Evolutionary conservation across 495 filamentous ascomycete species (phyloP), one percentile per base, ranked within the genome.

Genomic region (Podospora appendiculata): DNA sequence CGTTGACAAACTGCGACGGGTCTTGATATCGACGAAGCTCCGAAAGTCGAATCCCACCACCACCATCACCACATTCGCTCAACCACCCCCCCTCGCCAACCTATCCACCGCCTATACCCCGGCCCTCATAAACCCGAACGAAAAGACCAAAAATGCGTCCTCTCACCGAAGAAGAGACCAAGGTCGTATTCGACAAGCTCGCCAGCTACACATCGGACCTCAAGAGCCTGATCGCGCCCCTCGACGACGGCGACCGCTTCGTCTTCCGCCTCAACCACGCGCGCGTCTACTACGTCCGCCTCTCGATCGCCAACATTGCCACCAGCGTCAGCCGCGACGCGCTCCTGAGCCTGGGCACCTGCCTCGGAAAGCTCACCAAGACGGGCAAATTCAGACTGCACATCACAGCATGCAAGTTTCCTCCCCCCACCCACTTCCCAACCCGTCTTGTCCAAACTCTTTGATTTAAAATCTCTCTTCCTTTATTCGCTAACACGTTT

Each of bases 291-390:
- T 96, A 95, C 64, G 82, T 95, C 44, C 84, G 83, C 45, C 81
- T 92, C 45, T 85, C 83, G 3, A 77, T 97, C 51, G 92, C 90
- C 40, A 96, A 96, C 64, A 73, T 96, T n/a, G 90, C 92, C 10
- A 90, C 87, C 3, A 84, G 81, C 32, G 78, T 97, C 51, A 79
- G 87, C 18, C 83, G 93, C 45, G 81, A 86, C 54, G 81, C 81
- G 50, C 78, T 97, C 8, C 80, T 95, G 39, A 88, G 83, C 1
- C 66, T 94, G n/a, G 93, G 93, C 10, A 90, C 87, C 7, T 93
- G 87, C 64, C 66, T 94, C 32, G 78, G 83, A 47, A 93, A 91
- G 67, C 89, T 95, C 72, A 95, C 89, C 44, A 96, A 96, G 79
- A 86, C 87, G 5, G 85, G 88, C 25, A 96, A 96, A 65, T 95